Evolutionary conservation across 73 alveolate species (phyloP), one percentile per base, ranked within the genome.

Genomic region (Stentor coeruleus): DNA sequence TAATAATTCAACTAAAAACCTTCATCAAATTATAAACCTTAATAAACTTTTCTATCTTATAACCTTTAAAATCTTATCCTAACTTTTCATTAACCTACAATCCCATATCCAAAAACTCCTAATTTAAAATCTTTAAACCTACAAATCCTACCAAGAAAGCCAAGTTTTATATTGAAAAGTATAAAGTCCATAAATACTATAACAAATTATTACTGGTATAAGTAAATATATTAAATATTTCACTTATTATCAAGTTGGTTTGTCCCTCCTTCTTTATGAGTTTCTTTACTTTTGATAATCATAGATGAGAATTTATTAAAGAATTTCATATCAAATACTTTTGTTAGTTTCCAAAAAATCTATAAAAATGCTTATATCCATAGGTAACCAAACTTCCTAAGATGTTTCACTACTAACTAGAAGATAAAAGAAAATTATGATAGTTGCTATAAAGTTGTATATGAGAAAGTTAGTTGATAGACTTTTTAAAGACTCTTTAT

Each of bases 191-290:
- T 95, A 95, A 38, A 91, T 76, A 15, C 96, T 84, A 76, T 91
- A 95, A 37, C 91, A 87, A 58, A 89, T 55, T 42, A 93, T 82
- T 55, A 92, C 57, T 3, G 99, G 99, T 76, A 84, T 26, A 92
- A 92, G 73, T 88, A 93, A 0, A 91, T 82, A 74, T 93, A 66
- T 66, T 91, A 93, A 42, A 79, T 87, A 81, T 89, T 74, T 0
- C 98, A 98, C 36, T 85, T 82, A 75, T 87, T 81, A 84, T 95
- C 99, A 77, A 87, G 91, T 82, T 90, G 93, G 59, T 93, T 90
- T 73, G 97, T 85, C 26, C 87, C 40, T 14, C 83, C 28, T 30
- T 31, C 74, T 49, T 38, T 39, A 36, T 3, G 38, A 66, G 41
- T 3, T 1, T 86, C 58, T 86, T 90, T 76, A 72, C 77, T 39